Base-by-base conservation (phyloP, 2,329 filamentous ascomycete genomes). In the Diaporthe capsici region DNA sequence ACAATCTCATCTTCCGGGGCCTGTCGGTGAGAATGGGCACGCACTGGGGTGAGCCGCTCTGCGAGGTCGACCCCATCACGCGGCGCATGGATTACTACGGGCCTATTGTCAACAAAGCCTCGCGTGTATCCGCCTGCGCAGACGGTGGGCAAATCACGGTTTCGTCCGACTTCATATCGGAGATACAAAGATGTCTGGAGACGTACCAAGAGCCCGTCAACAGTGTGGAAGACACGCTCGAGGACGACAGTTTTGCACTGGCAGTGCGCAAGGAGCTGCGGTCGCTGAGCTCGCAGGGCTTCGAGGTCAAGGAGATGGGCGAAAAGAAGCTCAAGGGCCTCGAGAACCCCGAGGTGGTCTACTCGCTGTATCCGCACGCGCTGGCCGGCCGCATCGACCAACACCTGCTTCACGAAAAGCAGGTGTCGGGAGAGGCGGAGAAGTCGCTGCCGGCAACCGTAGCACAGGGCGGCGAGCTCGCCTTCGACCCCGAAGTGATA, bases 61-160 rank as follows among this genome's bases (percentile, higher is more conserved):
- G 95, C 82, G 97, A 99, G 84, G 94, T 94, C 67, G 97, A 99
- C 84, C 97, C 97, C 0, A 96, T 99, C 68, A 99, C 97, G 1
- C 94, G 96, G 75, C 95, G 97, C 78, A 99, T 99, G 97, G 97
- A 99, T 81, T 99, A 99, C 86, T 99, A 98, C 82, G 97, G 97
- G 0, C 97, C 97, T 20, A 99, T 99, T 95, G 97, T 99, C 81
- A 99, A 99, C 85, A 96, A 97, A 82, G 95, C 97, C 0, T 94
- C 97, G 22, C 94, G 97, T 86, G 98, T 99, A 78, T 97, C 95
- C 9, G 94, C 95, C 31, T 96, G 98, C 58, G 97, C 97, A 49
- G 97, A 99, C 82, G 97, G 97, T 77, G 97, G 97, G 0, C 96
- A 99, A 83, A 98, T 98, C 78, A 97, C 96, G 0, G 97, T 98